These are phyloP conservation scores for Syzygium grande DNA, from an alignment of 345 rosid genomes.

Conservation along the genomic window DNA sequence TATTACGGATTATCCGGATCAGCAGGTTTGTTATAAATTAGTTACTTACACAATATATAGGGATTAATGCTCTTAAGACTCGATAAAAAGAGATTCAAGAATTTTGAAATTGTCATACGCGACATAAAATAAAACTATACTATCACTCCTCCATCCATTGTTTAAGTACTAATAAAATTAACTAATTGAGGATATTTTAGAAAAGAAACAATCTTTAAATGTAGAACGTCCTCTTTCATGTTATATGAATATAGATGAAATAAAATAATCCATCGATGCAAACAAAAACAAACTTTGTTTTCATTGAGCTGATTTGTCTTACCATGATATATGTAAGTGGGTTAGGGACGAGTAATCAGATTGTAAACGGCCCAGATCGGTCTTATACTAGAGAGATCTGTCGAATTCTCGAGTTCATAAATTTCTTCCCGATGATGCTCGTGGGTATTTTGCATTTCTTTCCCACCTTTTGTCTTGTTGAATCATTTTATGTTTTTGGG, in stretches of 20 bases:
- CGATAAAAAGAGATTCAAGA: background rate
- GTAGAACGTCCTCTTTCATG: background rate
- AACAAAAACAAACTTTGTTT: background rate
- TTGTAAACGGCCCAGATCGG: too few relatives aligned
- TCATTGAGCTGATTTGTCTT: too few relatives aligned
- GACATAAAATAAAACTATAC: background rate
- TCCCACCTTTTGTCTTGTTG: background rate
- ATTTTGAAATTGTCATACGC: background rate
- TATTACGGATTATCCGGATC: background rate
- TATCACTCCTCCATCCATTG: background rate
- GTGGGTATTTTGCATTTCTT: background rate
- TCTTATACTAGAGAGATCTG: too few relatives aligned
- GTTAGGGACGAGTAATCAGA: too few relatives aligned
- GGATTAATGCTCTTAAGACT: background rate
- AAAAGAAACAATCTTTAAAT: background rate
- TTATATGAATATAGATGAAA: too few relatives aligned
- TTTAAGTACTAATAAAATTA: background rate
- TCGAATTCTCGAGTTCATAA: too few relatives aligned
- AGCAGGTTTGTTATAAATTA: background rate
- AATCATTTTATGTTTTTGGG: background rate
- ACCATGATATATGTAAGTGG: too few relatives aligned
- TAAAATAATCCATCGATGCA: background rate
- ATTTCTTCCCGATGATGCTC: background rate
- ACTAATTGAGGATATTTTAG: background rate
- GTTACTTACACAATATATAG: background rate